Evolutionary conservation across 2,329 filamentous ascomycete species (phyloP).

Genomic region (Alternaria brassicae): DNA sequence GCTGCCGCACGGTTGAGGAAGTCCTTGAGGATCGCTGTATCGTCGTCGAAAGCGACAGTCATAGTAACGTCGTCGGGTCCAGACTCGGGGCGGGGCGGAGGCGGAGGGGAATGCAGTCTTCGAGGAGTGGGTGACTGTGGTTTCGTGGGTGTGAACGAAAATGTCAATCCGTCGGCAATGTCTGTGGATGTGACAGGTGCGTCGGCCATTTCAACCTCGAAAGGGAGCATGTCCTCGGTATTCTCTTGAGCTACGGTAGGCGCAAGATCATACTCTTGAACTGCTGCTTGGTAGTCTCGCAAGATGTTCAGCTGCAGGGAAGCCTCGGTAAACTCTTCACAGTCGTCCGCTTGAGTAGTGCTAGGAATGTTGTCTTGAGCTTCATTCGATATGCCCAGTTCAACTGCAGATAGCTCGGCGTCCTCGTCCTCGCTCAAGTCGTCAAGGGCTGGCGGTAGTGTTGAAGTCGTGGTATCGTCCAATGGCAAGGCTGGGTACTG

Average conservation of each 20-base stretch:
- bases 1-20: constrained; percentile 59
- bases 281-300: constrained; percentile 25
- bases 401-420: constrained; percentile 5
- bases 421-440: constrained; percentile 5
- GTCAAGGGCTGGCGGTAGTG: neutral
- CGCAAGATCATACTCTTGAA: neutral
- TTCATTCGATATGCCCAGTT: neutral
- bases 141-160: constrained; percentile 27
- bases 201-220: neutral
- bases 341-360: neutral
- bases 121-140: constrained; percentile 24
- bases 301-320: constrained; percentile 42
- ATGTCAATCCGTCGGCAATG: constrained; percentile 43
- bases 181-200: constrained; percentile 11
- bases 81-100: constrained; percentile 32
- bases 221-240: neutral
- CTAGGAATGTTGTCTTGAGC: neutral
- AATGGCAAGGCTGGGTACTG: constrained; percentile 22
- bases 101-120: constrained; percentile 39
- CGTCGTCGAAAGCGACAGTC: constrained; percentile 52
- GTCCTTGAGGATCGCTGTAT: constrained; percentile 58
- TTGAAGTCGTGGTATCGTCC: neutral
- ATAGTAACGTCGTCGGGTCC: constrained; percentile 40
- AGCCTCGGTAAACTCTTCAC: constrained; percentile 39
- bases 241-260: neutral